These are phyloP conservation scores for Starmerella asiatica DNA, from an alignment of 805 yeast species.

Conservation along the genomic window DNA sequence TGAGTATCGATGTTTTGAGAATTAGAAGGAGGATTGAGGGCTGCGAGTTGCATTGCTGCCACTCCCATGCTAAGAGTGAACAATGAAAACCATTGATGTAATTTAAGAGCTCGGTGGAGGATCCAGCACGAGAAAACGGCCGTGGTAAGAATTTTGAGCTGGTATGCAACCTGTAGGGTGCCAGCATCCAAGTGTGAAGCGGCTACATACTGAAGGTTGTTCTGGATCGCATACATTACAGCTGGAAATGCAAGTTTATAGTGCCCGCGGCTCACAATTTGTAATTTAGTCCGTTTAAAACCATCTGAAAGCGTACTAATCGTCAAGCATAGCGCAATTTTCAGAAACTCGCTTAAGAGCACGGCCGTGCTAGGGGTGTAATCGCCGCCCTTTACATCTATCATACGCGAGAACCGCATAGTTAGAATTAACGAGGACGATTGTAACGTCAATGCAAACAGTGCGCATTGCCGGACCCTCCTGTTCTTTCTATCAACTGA, in stretches of 20 bases:
- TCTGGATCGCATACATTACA: constrained; percentile 30
- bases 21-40: neutral
- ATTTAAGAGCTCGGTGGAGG: constrained; percentile 26
- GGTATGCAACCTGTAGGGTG: constrained; percentile 33
- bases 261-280: constrained; percentile 28
- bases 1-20: constrained; percentile 20
- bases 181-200: constrained; percentile 33
- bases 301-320: constrained; percentile 23
- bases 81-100: constrained; percentile 29
- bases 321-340: constrained; percentile 25
- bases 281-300: constrained; percentile 18
- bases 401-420: constrained; percentile 33
- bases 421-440: constrained; percentile 31
- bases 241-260: constrained; percentile 34
- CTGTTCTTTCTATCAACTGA: too few species aligned
- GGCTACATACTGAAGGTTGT: constrained; percentile 31
- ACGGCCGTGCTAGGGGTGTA: constrained; percentile 33
- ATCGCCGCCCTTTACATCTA: constrained; percentile 21
- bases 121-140: constrained; percentile 32
- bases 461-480: too few species aligned
- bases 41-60: constrained; percentile 29
- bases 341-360: constrained; percentile 30
- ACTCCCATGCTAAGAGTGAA: constrained; percentile 30
- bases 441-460: constrained; percentile 30
- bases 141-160: constrained; percentile 32